Conservation (phyloP, 176 grass and related monocot genomes). For the Lolium rigidum region DNA sequence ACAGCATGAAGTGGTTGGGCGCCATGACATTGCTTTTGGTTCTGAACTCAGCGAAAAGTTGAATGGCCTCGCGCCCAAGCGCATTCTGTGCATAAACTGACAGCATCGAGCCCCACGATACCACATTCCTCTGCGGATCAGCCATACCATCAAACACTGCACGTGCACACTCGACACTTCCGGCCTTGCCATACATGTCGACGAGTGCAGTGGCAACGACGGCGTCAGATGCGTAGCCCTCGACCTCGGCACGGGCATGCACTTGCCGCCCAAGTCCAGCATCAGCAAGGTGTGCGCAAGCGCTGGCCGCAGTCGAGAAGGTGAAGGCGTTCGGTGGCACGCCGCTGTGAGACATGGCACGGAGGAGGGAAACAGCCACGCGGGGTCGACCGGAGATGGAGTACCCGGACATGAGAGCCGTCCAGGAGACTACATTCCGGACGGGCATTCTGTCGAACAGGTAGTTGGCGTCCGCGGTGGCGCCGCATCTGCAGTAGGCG, state of each 20-base stretch:
- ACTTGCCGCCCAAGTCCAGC: slow-evolving; percentile 54
- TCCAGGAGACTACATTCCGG: slow-evolving; percentile 73
- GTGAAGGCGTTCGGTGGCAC: slow-evolving; percentile 66
- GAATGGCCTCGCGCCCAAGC: slow-evolving; percentile 55
- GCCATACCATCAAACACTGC: slow-evolving; percentile 70
- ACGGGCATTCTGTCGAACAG: slow-evolving; percentile 71
- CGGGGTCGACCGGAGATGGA: slow-evolving; percentile 36
- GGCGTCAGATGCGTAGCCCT: slow-evolving; percentile 41
- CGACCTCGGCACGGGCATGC: slow-evolving; percentile 58
- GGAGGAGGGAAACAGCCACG: slow-evolving; percentile 51
- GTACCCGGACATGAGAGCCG: slow-evolving; percentile 82
- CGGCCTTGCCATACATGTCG: slow-evolving; percentile 84
- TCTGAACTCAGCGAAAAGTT: slow-evolving; percentile 56
- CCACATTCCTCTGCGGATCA: slow-evolving; percentile 38
- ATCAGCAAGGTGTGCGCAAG: slow-evolving; percentile 70
- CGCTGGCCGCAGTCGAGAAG: slow-evolving; percentile 49
- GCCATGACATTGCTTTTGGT: slow-evolving; percentile 7
- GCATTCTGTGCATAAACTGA: slow-evolving; percentile 73
- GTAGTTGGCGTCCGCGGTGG: slow-evolving; percentile 34
- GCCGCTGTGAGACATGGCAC: slow-evolving; percentile 37
- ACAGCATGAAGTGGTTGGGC: slow-evolving; percentile 84
- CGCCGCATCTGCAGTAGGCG: slow-evolving; percentile 46
- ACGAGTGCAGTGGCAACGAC: slow-evolving; percentile 65
- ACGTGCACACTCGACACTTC: slow-evolving; percentile 44
- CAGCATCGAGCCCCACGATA: slow-evolving; percentile 80